Conservation (phyloP, 345 rosid species). For the Populus deltoides region DNA sequence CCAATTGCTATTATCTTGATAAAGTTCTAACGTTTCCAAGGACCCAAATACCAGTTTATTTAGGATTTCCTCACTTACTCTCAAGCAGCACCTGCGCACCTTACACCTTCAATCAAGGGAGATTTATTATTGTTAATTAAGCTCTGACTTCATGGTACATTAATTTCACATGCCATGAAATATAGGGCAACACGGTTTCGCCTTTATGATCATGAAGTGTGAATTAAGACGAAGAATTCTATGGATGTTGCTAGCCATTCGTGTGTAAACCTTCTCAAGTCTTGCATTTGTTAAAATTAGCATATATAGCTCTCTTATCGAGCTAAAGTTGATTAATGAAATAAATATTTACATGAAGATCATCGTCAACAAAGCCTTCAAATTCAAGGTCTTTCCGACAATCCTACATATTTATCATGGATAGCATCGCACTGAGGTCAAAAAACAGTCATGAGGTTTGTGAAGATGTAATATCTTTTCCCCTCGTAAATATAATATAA, state of each 20-base stretch:
- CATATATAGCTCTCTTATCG: neutral
- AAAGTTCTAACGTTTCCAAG: neutral
- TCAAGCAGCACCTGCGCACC: neutral
- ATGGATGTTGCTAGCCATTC: too few relatives aligned
- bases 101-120: neutral
- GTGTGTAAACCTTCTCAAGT: too few relatives aligned
- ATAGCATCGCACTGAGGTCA: constrained; percentile 8
- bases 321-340: neutral
- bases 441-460: neutral
- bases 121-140: neutral
- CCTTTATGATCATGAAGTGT: neutral
- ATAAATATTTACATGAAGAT: neutral
- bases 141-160: neutral
- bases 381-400: neutral
- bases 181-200: neutral
- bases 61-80: neutral
- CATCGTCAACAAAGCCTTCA: neutral
- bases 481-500: neutral
- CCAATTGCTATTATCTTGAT: neutral
- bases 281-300: too few relatives aligned
- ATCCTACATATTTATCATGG: neutral
- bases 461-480: neutral
- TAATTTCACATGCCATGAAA: neutral
- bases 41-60: neutral
- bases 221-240: too few relatives aligned